phyloP scores from a whole-genome alignment of 495 filamentous ascomycete genomes.

The Delitschia confertaspora region DNA sequence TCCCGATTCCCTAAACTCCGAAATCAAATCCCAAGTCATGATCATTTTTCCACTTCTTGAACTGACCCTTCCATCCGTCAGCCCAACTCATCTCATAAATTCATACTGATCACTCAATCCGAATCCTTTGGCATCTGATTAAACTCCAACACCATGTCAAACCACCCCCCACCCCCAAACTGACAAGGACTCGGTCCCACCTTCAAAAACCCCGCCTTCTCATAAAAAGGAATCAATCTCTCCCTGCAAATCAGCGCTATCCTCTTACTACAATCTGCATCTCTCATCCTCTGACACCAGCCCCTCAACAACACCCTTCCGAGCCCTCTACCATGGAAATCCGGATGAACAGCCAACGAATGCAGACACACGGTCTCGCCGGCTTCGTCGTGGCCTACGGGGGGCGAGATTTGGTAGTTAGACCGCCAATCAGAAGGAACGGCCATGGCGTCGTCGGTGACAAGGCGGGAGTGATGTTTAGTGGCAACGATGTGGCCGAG shows the following conservation, averaged over 20 bases:
- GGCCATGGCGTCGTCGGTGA: constrained; percentile 73
- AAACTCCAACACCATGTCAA: constrained; percentile 52
- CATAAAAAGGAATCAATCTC: constrained; percentile 63
- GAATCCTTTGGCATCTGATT: too few relatives aligned
- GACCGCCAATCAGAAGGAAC: constrained; percentile 53
- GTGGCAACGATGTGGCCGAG: constrained; percentile 77
- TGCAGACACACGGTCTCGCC: constrained; percentile 73
- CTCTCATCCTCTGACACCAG: constrained; percentile 63
- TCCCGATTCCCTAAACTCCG: too few relatives aligned
- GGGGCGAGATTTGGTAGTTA: constrained; percentile 20
- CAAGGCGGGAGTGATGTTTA: constrained; percentile 46
- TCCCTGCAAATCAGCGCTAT: constrained; percentile 64
- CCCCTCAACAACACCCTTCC: constrained; percentile 68
- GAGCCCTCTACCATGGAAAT: constrained; percentile 63
- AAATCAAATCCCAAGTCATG: too few relatives aligned
- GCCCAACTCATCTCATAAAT: too few relatives aligned
- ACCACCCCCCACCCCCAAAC: constrained; percentile 76
- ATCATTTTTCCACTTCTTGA: too few relatives aligned
- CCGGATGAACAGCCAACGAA: constrained; percentile 68
- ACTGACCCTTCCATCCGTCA: too few relatives aligned
- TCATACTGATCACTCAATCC: too few relatives aligned
- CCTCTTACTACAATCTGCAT: constrained; percentile 57
- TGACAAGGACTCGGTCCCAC: constrained; percentile 52
- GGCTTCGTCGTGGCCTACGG: constrained; percentile 55
- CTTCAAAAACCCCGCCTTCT: constrained; percentile 62